These are phyloP conservation scores for Ajuga chamaepitys DNA, from an alignment of 257 asterid species.

Conservation along the genomic window DNA sequence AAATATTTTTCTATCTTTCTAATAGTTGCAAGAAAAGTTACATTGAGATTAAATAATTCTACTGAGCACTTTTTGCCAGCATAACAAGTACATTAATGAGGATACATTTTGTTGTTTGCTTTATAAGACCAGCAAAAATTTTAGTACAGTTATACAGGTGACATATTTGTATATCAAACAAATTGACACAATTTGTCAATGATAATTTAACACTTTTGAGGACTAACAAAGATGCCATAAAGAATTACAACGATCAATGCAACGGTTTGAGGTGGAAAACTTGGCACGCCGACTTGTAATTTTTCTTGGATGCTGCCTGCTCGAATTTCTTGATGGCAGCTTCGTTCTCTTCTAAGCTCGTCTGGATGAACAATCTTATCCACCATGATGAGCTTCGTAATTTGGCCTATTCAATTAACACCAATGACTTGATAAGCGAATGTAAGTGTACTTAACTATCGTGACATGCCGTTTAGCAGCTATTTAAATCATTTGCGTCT, in stretches of 20 bases:
- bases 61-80: constrained; percentile 11
- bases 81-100: constrained; percentile 11
- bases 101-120: constrained; percentile 20
- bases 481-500: not conserved
- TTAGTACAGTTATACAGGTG: constrained; percentile 18
- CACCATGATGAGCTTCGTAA: constrained; percentile 85
- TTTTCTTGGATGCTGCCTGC: constrained; percentile 49
- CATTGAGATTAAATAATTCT: not conserved
- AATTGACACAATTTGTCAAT: constrained; percentile 11
- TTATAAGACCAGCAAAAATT: constrained; percentile 14
- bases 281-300: constrained; percentile 62
- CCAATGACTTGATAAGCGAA: not conserved
- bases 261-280: constrained; percentile 82
- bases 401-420: constrained; percentile 48
- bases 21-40: constrained; percentile 1
- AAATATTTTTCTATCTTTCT: not conserved
- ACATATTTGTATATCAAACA: constrained; percentile 12
- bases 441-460: not conserved
- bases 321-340: constrained; percentile 64
- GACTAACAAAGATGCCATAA: constrained; percentile 19
- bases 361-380: constrained; percentile 69
- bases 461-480: not conserved
- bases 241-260: constrained; percentile 31
- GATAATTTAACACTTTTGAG: constrained; percentile 16
- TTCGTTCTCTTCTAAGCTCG: constrained; percentile 80